phyloP scores from a whole-genome alignment of 2,329 filamentous ascomycete genomes.

The Trichoderma sp. region DNA sequence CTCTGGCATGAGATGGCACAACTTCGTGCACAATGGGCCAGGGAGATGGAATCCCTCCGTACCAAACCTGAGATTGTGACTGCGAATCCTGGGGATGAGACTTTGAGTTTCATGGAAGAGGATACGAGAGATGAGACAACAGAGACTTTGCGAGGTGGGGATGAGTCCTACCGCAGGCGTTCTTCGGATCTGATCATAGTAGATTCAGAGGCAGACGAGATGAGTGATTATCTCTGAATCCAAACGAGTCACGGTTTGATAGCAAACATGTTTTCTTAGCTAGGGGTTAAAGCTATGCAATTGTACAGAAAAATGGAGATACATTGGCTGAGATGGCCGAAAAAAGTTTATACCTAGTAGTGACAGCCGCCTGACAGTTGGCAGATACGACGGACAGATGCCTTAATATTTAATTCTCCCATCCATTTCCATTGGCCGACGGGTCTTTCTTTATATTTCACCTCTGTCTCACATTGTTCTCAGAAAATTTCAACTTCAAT shows the following conservation, averaged over 20 bases:
- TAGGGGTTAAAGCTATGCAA: neutral
- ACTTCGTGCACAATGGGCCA: neutral
- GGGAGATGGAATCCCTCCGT: conserved; percentile 11
- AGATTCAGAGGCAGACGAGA: neutral
- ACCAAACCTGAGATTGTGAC: neutral
- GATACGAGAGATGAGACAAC: neutral
- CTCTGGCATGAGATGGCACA: conserved; percentile 26
- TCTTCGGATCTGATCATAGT: neutral
- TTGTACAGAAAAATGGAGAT: conserved; percentile 10
- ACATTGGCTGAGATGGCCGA: neutral
- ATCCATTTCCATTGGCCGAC: neutral
- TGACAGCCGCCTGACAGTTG: conserved; percentile 8
- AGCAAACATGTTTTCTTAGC: neutral
- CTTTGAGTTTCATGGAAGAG: neutral
- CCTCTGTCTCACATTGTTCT: neutral
- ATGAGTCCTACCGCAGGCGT: neutral
- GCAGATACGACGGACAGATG: neutral
- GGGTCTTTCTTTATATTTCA: neutral
- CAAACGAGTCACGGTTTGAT: neutral
- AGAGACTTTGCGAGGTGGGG: neutral
- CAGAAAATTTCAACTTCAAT: neutral
- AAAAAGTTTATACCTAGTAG: neutral
- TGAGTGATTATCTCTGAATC: neutral
- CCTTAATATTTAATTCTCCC: neutral
- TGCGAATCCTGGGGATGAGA: neutral